Evolutionary conservation across 148 eudicot species (phyloP).

Genomic region (Rhododendron mucronatum): DNA sequence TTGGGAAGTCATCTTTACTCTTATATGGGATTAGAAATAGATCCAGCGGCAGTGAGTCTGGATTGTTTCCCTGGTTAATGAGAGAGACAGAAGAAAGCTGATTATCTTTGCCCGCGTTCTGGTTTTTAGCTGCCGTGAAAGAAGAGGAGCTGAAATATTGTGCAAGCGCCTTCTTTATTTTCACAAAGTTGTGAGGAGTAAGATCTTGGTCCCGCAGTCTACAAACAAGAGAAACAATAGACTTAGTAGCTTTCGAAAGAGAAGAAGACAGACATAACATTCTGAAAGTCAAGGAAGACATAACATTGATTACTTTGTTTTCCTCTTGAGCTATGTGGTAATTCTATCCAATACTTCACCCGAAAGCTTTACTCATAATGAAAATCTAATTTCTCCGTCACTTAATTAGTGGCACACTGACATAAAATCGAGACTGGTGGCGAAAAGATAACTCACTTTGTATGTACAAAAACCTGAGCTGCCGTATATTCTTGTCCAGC

Average conservation of each 20-base stretch:
- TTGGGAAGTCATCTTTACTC: slow-evolving; percentile 38
- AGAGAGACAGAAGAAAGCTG: slow-evolving; percentile 10
- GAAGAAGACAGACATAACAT: neutral
- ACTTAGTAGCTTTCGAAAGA: neutral
- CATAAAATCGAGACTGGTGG: neutral
- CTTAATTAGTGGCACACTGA: neutral
- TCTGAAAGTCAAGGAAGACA: neutral
- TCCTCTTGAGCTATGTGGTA: neutral
- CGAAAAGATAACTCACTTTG: slow-evolving; percentile 46
- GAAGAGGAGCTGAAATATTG: slow-evolving; percentile 64
- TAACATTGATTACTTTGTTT: neutral
- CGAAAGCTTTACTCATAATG: neutral
- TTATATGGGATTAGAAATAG: slow-evolving; percentile 55
- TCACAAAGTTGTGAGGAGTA: slow-evolving; percentile 33
- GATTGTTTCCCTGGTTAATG: slow-evolving; percentile 10
- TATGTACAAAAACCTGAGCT: slow-evolving; percentile 77
- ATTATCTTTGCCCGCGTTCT: slow-evolving; percentile 25
- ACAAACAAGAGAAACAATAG: slow-evolving; percentile 13
- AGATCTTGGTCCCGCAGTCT: slow-evolving; percentile 68
- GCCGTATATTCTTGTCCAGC: slow-evolving; percentile 71
- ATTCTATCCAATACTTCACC: neutral
- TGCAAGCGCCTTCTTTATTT: slow-evolving; percentile 49
- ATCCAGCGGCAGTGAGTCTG: slow-evolving; percentile 29
- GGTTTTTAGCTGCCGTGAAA: slow-evolving; percentile 37
- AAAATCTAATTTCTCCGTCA: neutral